Base-by-base conservation (phyloP, 2,329 filamentous ascomycete genomes). In the Neofusicoccum laricinum region DNA sequence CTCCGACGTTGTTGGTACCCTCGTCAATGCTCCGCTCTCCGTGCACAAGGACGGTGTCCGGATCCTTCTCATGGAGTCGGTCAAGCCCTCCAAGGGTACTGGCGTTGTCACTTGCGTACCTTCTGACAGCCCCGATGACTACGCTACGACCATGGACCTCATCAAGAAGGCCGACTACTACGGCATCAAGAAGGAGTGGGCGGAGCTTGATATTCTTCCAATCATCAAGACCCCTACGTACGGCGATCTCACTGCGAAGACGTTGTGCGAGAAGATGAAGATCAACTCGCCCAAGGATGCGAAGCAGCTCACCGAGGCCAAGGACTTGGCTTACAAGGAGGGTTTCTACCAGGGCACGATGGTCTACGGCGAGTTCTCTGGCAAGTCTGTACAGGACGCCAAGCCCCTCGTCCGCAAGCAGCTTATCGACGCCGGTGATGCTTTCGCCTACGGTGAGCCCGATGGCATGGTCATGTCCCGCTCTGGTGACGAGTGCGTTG, bases 161-260 rank as follows among this genome's bases (percentile, higher is more conserved):
- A 87, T 88, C 43, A 98, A 98, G 85, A 99, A 99, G 83, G 86
- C 94, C 0, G 94, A 96, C 7, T 98, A 92, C 82, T 97, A 99
- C 78, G 90, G 91, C 59, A 98, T 99, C 75, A 86, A 97, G 81
- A 95, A 96, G 80, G 93, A 97, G 76, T 99, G 95, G 95, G 93
- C 91, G 3, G 91, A 96, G 74, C 82, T 94, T 63, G 92, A 97
- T 68, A 94, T 97, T 64, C 76, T 92, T 66, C 92, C 95, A 61
- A 90, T 99, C 70, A 79, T 79, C 45, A 75, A 77, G 65, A 98
- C 95, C 0, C 93, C 94, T 0, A 88, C 87, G 2, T 97, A 94
- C 72, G 93, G 92, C 62, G 89, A 97, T 71, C 83, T 96, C 65
- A 90, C 90, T 55, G 95, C 95, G 0, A 89, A 90, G 68, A 86